These are phyloP conservation scores for Didymella pinodella DNA, from an alignment of 2,329 filamentous ascomycete genomes.

Conservation along the genomic window DNA sequence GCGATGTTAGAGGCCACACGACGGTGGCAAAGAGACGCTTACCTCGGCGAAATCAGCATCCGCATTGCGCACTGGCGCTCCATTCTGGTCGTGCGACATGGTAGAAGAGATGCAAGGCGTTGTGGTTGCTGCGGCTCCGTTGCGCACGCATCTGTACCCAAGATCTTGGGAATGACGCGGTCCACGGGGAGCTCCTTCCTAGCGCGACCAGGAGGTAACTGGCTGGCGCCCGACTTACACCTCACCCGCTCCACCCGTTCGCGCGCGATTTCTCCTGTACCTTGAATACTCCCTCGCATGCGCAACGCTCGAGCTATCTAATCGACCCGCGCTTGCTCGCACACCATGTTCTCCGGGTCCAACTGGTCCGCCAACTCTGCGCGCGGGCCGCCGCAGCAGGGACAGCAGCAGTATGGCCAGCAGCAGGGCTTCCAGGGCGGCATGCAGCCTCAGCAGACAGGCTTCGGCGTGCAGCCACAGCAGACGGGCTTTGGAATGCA, in stretches of 20 bases:
- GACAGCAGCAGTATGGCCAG: constrained; percentile 55
- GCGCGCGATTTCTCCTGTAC: constrained; percentile 25
- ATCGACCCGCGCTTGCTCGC: constrained; percentile 33
- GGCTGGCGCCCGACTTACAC: constrained; percentile 31
- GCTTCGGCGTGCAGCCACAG: constrained; percentile 63
- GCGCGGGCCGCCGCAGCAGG: constrained; percentile 66
- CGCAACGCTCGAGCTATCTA: constrained; percentile 25
- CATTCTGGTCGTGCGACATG: constrained; percentile 47
- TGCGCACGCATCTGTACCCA: constrained; percentile 23
- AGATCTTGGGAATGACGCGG: constrained; percentile 39
- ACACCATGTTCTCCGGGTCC: constrained; percentile 85
- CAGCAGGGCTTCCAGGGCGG: constrained; percentile 50
- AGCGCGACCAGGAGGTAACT: constrained; percentile 41
- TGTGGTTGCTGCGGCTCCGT: constrained; percentile 26
- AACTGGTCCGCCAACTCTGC: constrained; percentile 82
- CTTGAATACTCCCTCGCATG: constrained; percentile 32
- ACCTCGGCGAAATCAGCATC: constrained; percentile 51
- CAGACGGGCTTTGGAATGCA: constrained; percentile 66
- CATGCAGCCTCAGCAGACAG: constrained; percentile 60
- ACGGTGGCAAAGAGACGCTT: constrained; percentile 1
- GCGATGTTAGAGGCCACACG: constrained; percentile 22
- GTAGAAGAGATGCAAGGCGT: constrained; percentile 23
- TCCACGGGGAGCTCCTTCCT: constrained; percentile 13
- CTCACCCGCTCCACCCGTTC: constrained; percentile 30
- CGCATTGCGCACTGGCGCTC: constrained; percentile 31